Percentiles rank a stretch among this genome's conserved stretches.
These are phyloP conservation scores for Penicillium fuscoglaucum DNA, from an alignment of 2,329 filamentous ascomycete species.

Conservation along the genomic window DNA sequence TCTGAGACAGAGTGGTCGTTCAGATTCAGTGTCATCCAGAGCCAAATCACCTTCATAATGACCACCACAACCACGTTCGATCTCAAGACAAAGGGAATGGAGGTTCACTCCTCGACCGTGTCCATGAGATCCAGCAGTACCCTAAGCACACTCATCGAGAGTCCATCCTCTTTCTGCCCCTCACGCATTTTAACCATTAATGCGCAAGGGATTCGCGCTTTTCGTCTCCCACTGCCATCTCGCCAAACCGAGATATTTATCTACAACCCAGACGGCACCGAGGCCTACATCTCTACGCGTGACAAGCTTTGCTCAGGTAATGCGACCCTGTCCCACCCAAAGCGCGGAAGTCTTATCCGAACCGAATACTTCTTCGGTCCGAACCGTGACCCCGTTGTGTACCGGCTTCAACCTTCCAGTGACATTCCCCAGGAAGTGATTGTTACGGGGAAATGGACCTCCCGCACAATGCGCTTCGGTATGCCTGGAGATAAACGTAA, in stretches of 20 bases:
- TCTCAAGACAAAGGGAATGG: constrained; percentile 3
- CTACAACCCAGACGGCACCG: constrained; percentile 36
- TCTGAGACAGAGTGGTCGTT: neutral
- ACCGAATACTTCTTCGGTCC: constrained; percentile 62
- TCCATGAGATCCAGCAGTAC: constrained; percentile 14
- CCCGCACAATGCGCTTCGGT: constrained; percentile 50
- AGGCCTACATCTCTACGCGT: constrained; percentile 56
- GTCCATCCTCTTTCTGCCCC: constrained; percentile 10
- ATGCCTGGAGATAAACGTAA: constrained; percentile 49
- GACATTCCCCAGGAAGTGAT: constrained; percentile 27
- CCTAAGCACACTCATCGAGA: constrained; percentile 9
- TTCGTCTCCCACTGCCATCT: constrained; percentile 40
- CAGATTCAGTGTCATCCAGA: neutral
- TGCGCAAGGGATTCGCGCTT: constrained; percentile 30
- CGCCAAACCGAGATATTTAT: constrained; percentile 40
- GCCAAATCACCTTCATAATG: neutral
- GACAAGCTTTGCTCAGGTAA: constrained; percentile 50
- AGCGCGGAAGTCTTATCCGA: constrained; percentile 43
- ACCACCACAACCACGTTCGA: constrained; percentile 8
- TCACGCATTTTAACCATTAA: constrained; percentile 23
- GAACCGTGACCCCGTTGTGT: constrained; percentile 52
- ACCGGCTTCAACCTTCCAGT: constrained; percentile 31
- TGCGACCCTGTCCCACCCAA: constrained; percentile 48
- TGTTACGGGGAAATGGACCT: constrained; percentile 45
- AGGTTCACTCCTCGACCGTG: constrained; percentile 9